Percentiles rank a stretch among this genome's conserved stretches.
These are phyloP conservation scores for Diaporthe citriasiana DNA, from an alignment of 2,329 filamentous ascomycete genomes.

Conservation along the genomic window DNA sequence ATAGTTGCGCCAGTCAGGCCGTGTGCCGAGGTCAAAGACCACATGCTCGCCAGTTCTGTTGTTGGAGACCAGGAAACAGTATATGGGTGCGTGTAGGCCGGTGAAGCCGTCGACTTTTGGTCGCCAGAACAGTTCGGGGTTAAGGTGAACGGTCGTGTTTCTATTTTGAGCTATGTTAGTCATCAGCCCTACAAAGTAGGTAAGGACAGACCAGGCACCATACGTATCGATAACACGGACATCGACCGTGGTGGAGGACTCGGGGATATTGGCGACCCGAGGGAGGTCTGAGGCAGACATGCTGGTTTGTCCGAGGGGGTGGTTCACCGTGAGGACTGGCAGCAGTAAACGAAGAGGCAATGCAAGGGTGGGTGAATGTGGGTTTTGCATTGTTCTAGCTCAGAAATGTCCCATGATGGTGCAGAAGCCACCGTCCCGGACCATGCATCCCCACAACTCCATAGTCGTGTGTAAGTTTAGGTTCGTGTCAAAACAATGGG, in stretches of 20 bases:
- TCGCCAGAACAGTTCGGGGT: slow-evolving; percentile 30
- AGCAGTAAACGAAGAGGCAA: neutral
- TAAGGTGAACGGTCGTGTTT: slow-evolving; percentile 20
- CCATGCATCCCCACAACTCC: neutral
- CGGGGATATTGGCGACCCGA: slow-evolving; percentile 4
- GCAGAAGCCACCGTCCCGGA: neutral
- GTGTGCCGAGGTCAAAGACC: slow-evolving; percentile 53
- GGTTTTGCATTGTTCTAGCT: neutral
- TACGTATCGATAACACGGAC: slow-evolving; percentile 38
- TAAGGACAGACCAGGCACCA: neutral
- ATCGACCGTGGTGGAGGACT: slow-evolving; percentile 26
- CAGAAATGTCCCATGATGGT: neutral
- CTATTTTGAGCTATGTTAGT: neutral
- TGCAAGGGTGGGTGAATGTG: neutral
- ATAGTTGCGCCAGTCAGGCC: slow-evolving; percentile 60
- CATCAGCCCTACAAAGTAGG: neutral
- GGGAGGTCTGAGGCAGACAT: neutral
- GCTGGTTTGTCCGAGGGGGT: neutral
- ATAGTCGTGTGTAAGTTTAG: slow-evolving; percentile 3
- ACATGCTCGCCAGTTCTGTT: slow-evolving; percentile 40
- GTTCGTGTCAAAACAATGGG: neutral
- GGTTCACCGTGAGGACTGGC: neutral
- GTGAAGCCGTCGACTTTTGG: slow-evolving; percentile 18
- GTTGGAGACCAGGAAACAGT: slow-evolving; percentile 25
- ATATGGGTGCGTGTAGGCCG: slow-evolving; percentile 22